Conservation (phyloP, 352 stramenopile species). For the Phytophthora palmivora region DNA sequence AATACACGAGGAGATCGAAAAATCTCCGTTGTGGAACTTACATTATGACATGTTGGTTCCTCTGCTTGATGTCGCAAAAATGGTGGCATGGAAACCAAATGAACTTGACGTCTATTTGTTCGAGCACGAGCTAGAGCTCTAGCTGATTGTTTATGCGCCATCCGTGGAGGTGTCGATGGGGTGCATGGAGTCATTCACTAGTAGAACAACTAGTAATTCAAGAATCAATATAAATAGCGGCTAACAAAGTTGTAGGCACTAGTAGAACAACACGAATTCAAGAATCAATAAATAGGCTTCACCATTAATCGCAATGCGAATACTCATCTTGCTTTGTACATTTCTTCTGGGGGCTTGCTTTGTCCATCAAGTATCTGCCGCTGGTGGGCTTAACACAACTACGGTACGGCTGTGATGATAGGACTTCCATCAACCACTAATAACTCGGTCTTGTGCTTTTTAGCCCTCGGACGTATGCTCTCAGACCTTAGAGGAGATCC, state of each 20-base stretch:
- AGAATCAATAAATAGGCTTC: constrained; percentile 21
- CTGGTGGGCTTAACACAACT: constrained; percentile 9
- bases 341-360: neutral
- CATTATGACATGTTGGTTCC: neutral
- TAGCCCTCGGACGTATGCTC: constrained; percentile 45
- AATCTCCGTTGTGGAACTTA: constrained; percentile 7
- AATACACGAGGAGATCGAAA: constrained; percentile 47
- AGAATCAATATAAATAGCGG: constrained; percentile 6
- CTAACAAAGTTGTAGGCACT: too few species aligned
- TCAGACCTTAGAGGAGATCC: constrained; percentile 54
- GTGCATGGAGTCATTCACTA: constrained; percentile 9
- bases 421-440: neutral
- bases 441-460: neutral
- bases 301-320: constrained; percentile 8
- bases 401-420: constrained; percentile 8
- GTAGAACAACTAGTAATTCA: neutral
- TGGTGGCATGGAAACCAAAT: constrained; percentile 9
- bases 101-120: constrained; percentile 20
- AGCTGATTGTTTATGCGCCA: constrained; percentile 41
- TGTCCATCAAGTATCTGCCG: neutral
- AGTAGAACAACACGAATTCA: neutral
- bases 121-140: constrained; percentile 26
- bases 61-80: constrained; percentile 5
- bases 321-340: neutral
- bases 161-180: constrained; percentile 12